Percentiles rank a stretch among this genome's conserved stretches.
Conservation (phyloP, 2,329 filamentous ascomycete species). For the Penicillium sp. region DNA sequence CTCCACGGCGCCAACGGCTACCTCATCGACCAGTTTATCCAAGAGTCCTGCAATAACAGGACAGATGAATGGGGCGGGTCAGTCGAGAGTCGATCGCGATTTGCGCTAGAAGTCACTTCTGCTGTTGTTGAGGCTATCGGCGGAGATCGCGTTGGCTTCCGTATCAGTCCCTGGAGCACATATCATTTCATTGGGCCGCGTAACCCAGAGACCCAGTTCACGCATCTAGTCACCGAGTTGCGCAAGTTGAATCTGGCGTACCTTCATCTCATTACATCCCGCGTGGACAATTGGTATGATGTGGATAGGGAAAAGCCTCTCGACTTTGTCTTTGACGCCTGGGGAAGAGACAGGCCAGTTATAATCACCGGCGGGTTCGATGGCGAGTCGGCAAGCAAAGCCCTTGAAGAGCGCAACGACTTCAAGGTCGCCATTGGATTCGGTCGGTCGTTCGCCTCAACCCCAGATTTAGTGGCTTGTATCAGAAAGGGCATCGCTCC, state of each 20-base stretch:
- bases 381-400: slow-evolving; percentile 45
- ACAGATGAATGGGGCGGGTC: slow-evolving; percentile 57
- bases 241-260: slow-evolving; percentile 62
- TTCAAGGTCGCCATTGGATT: slow-evolving; percentile 42
- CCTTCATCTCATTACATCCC: slow-evolving; percentile 65
- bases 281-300: slow-evolving; percentile 47
- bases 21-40: slow-evolving; percentile 57
- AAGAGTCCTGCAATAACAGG: slow-evolving; percentile 54
- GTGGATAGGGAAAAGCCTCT: slow-evolving; percentile 36
- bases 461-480: slow-evolving; percentile 51
- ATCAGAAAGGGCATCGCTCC: slow-evolving; percentile 44
- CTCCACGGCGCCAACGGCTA: slow-evolving; percentile 57
- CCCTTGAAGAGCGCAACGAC: slow-evolving; percentile 34
- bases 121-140: slow-evolving; percentile 51
- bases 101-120: slow-evolving; percentile 58
- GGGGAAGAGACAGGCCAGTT: slow-evolving; percentile 48
- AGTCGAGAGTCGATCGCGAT: slow-evolving; percentile 58
- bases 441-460: slow-evolving; percentile 51
- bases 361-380: slow-evolving; percentile 56
- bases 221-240: slow-evolving; percentile 58
- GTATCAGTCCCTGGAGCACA: slow-evolving; percentile 49
- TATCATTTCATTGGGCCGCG: slow-evolving; percentile 62
- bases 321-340: slow-evolving; percentile 53
- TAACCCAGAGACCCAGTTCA: slow-evolving; percentile 60
- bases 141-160: slow-evolving; percentile 49